These are phyloP conservation scores for Annulohypoxylon maeteangense DNA, from an alignment of 495 filamentous ascomycete species.

Conservation along the genomic window DNA sequence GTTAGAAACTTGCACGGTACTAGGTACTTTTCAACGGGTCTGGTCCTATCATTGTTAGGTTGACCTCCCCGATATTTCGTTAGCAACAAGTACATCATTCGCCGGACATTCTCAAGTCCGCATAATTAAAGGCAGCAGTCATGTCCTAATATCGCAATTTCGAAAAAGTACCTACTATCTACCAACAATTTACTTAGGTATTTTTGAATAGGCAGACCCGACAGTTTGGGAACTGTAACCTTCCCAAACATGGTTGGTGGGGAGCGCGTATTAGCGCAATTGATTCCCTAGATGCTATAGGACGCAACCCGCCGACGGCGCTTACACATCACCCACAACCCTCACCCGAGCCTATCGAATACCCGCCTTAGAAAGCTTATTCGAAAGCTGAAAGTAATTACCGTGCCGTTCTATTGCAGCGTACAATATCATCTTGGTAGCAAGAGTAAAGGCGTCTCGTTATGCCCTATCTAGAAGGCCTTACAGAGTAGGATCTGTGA, in stretches of 20 bases:
- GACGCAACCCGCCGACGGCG: not conserved
- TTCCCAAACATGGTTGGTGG: not conserved
- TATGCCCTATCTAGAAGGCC: not conserved
- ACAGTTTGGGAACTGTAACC: not conserved
- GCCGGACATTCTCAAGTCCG: not conserved
- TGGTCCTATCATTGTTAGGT: not conserved
- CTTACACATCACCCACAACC: not conserved
- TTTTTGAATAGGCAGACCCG: not conserved
- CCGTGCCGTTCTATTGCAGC: not conserved
- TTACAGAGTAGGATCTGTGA: not conserved
- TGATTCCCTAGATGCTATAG: not conserved
- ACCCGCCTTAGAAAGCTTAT: not conserved
- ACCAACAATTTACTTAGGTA: not conserved
- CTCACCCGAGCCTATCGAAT: not conserved
- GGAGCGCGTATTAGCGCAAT: not conserved
- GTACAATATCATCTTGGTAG: not conserved
- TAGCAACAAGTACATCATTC: not conserved
- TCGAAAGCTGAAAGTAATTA: not conserved
- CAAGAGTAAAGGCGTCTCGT: not conserved
- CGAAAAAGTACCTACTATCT: not conserved
- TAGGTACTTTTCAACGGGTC: not conserved
- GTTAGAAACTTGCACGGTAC: not conserved
- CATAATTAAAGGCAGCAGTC: not conserved
- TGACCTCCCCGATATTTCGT: not conserved
- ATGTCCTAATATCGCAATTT: not conserved